These are phyloP conservation scores for Candida ovalis DNA, from an alignment of 805 yeast genomes.

Conservation along the genomic window DNA sequence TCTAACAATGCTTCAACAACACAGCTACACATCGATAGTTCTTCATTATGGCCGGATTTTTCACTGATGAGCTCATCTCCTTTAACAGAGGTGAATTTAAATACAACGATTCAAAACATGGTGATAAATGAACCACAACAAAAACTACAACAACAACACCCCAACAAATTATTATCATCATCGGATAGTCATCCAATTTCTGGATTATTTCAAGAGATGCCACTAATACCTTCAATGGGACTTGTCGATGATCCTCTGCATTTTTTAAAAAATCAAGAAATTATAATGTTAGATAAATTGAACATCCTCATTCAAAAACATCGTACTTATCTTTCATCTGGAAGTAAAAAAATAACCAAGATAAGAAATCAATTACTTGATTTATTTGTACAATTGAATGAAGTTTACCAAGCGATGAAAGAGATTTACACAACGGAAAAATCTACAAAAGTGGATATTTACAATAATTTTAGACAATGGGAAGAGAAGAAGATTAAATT, in stretches of 20 bases:
- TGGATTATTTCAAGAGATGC: conserved; percentile 4
- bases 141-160: no score
- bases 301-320: conserved; percentile 27
- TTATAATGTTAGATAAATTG: conserved; percentile 23
- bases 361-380: conserved; percentile 29
- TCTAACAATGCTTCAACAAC: conserved; percentile 2
- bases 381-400: conserved; percentile 35
- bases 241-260: conserved; percentile 30
- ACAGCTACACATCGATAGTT: conserved; percentile 3
- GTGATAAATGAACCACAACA: not conserved
- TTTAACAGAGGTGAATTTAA: conserved; percentile 1
- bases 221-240: conserved; percentile 20
- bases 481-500: conserved; percentile 35
- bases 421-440: conserved; percentile 43
- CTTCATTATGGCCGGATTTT: conserved; percentile 11
- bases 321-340: conserved; percentile 26
- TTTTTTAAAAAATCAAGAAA: conserved; percentile 31
- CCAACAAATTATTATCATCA: no score
- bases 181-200: conserved; percentile 1
- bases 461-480: conserved; percentile 36
- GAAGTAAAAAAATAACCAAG: conserved; percentile 32
- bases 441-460: conserved; percentile 25
- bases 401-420: conserved; percentile 39
- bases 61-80: conserved; percentile 13
- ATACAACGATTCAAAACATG: conserved; percentile 1